Conservation (phyloP, 176 grass and related monocot genomes). For the Oryza punctata region DNA sequence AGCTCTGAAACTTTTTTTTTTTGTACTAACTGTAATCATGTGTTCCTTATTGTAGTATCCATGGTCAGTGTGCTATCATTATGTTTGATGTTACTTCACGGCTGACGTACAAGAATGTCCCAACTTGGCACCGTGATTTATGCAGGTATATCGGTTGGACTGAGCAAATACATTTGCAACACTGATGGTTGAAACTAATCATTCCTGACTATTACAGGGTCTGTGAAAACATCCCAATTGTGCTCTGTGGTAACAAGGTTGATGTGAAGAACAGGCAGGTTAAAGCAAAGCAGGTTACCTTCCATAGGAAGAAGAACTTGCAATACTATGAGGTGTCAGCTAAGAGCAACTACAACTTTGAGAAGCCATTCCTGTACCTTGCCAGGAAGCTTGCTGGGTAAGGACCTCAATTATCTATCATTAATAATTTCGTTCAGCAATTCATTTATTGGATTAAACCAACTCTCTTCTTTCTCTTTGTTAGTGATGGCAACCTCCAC, state of each 20-base stretch:
- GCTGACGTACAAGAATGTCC: constrained; percentile 64
- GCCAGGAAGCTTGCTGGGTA: constrained; percentile 59
- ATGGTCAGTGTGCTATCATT: constrained; percentile 69
- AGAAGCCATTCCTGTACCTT: constrained; percentile 72
- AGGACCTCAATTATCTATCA: background rate
- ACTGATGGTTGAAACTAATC: background rate
- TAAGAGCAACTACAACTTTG: constrained; percentile 75
- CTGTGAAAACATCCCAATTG: constrained; percentile 66
- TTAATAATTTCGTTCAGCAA: background rate
- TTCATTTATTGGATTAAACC: background rate
- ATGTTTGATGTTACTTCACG: constrained; percentile 72
- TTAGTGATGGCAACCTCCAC: constrained; percentile 48
- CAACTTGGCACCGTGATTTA: constrained; percentile 69
- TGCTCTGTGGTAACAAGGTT: constrained; percentile 68
- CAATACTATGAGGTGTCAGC: constrained; percentile 76
- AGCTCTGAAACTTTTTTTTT: background rate
- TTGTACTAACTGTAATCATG: background rate
- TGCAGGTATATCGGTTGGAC: constrained; percentile 42
- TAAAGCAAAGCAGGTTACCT: constrained; percentile 71
- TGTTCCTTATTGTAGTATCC: constrained; percentile 36
- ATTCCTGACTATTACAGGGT: constrained; percentile 38
- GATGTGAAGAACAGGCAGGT: constrained; percentile 77
- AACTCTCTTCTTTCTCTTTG: background rate
- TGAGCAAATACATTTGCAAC: background rate
- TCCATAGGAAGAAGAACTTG: constrained; percentile 71